A percentile compares a stretch with the other conserved stretches of the same genome.
Conservation (phyloP, 495 filamentous ascomycete genomes). For the Penicillium argentinense region DNA sequence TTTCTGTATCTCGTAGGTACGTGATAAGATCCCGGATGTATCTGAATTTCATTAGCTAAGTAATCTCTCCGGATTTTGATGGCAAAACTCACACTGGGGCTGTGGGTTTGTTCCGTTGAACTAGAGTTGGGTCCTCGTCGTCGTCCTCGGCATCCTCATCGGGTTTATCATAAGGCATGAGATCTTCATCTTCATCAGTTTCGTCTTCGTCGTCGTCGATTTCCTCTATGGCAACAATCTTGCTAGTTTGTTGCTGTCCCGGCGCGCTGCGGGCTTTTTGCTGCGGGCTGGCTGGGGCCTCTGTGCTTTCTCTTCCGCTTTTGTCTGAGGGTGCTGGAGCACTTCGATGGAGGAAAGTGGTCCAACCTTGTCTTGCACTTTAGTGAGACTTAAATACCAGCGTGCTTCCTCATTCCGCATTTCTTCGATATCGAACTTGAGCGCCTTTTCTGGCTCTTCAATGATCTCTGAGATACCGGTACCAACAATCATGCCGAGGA, state of each 20-base stretch:
- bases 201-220: slow-evolving; percentile 53
- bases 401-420: slow-evolving; percentile 66
- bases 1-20: slow-evolving; percentile 77
- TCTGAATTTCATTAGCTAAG: slow-evolving; percentile 32
- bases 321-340: slow-evolving; percentile 2
- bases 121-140: slow-evolving; percentile 85
- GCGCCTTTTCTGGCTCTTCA: slow-evolving; percentile 67
- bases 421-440: slow-evolving; percentile 85
- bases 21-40: slow-evolving; percentile 86
- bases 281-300: neutral
- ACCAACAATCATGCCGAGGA: slow-evolving; percentile 88
- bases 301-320: neutral
- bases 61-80: neutral
- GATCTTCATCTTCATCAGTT: slow-evolving; percentile 66
- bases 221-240: slow-evolving; percentile 67
- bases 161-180: slow-evolving; percentile 83
- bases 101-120: slow-evolving; percentile 77
- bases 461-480: slow-evolving; percentile 78
- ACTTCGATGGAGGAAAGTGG: slow-evolving; percentile 49
- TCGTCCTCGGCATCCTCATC: slow-evolving; percentile 91
- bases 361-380: slow-evolving; percentile 64
- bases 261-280: slow-evolving; percentile 17
- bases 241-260: slow-evolving; percentile 35
- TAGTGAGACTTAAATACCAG: slow-evolving; percentile 72
- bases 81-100: slow-evolving; percentile 68